Evolutionary conservation across 352 stramenopile genomes (phyloP).

Genomic region (Globisporangium perplexum): DNA sequence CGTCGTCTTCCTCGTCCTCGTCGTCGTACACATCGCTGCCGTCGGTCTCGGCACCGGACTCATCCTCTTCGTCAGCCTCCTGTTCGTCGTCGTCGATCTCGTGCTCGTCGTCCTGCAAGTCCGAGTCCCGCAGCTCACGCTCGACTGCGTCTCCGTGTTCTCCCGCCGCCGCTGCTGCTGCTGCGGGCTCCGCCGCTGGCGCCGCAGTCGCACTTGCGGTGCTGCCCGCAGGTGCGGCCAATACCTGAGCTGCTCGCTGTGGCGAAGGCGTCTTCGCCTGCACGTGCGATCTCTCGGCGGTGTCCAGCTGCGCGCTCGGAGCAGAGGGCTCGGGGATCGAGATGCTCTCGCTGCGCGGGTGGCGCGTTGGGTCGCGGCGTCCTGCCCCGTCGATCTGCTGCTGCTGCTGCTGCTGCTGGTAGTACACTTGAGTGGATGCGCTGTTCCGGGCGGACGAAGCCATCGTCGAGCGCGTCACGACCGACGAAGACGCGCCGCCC

Average conservation of each 20-base stretch:
- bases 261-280: background rate
- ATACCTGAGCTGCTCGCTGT: slow-evolving; percentile 1
- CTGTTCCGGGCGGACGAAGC: slow-evolving; percentile 8
- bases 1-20: slow-evolving; percentile 15
- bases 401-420: slow-evolving; percentile 14
- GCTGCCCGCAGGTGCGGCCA: too few species aligned
- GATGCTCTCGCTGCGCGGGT: slow-evolving; percentile 49
- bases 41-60: slow-evolving; percentile 16
- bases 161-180: background rate
- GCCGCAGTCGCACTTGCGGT: background rate
- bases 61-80: slow-evolving; percentile 9
- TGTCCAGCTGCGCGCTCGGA: slow-evolving; percentile 19
- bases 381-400: background rate
- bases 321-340: slow-evolving; percentile 39
- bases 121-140: background rate
- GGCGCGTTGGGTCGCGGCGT: background rate
- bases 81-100: slow-evolving; percentile 7
- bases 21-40: slow-evolving; percentile 3
- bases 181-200: background rate
- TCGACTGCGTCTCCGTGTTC: background rate
- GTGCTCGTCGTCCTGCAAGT: slow-evolving; percentile 3
- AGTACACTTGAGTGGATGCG: slow-evolving; percentile 1
- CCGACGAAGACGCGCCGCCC: slow-evolving; percentile 21
- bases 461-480: slow-evolving; percentile 25
- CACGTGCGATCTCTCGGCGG: slow-evolving; percentile 7